Conservation (phyloP, 768 basidiomycete genomes). For the Mycena belliarum region DNA sequence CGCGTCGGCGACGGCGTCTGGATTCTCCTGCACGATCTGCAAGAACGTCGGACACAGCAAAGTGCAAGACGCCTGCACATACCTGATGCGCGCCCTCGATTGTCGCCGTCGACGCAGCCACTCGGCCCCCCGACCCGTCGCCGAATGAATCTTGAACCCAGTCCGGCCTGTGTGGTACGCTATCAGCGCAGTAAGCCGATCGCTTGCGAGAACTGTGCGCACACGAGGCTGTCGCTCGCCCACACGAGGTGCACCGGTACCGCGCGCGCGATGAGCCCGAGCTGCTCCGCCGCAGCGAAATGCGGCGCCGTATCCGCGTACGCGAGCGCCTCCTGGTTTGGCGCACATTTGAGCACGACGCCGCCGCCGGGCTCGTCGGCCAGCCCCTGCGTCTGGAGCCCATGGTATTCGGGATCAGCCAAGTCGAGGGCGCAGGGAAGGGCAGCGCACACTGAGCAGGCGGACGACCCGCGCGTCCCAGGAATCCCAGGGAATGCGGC, state of each 20-base stretch:
- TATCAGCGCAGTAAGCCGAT: too few species aligned
- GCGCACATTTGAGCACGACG: slow-evolving; percentile 11
- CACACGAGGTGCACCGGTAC: slow-evolving; percentile 15
- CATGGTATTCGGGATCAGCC: background rate
- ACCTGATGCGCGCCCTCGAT: slow-evolving; percentile 29
- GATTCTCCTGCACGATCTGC: slow-evolving; percentile 33
- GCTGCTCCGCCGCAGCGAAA: slow-evolving; percentile 2
- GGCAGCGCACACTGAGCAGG: slow-evolving; percentile 37
- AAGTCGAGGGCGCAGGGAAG: background rate
- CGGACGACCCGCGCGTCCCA: slow-evolving; percentile 46
- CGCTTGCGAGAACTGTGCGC: too few species aligned
- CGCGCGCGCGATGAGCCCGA: background rate
- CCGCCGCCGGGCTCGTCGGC: slow-evolving; percentile 26
- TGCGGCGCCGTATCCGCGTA: slow-evolving; percentile 10
- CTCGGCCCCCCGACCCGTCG: slow-evolving; percentile 25
- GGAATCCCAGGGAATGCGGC: slow-evolving; percentile 44
- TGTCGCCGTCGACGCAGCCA: slow-evolving; percentile 28
- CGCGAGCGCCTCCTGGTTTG: slow-evolving; percentile 3
- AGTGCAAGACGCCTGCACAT: too few species aligned
- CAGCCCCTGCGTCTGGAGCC: slow-evolving; percentile 38
- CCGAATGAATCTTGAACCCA: slow-evolving; percentile 30
- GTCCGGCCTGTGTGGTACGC: slow-evolving; percentile 22
- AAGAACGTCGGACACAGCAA: background rate
- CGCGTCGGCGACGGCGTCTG: slow-evolving; percentile 27
- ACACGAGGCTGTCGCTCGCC: slow-evolving; percentile 18